These are phyloP conservation scores for Cyclostephanos invisitatus DNA, from an alignment of 108 stramenopile genomes.

Conservation along the genomic window DNA sequence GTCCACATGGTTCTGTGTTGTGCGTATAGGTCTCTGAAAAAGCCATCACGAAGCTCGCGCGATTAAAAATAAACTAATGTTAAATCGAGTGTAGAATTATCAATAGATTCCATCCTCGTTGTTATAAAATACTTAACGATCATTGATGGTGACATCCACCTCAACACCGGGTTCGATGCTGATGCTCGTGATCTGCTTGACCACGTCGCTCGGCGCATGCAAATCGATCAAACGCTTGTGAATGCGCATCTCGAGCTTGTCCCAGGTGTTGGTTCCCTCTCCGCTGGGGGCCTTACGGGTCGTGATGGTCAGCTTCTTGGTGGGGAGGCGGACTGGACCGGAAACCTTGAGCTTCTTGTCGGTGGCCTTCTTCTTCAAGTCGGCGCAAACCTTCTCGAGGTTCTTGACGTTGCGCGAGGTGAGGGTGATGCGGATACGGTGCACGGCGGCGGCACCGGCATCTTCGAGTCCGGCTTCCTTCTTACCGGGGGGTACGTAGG, in stretches of 20 bases:
- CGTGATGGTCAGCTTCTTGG: constrained; percentile 96
- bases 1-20: too few relatives aligned
- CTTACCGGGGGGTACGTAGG: constrained; percentile 76
- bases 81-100: too few relatives aligned
- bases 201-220: constrained; percentile 94
- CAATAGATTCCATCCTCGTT: neutral
- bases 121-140: constrained; percentile 58
- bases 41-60: too few relatives aligned
- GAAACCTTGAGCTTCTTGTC: constrained; percentile 94
- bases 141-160: constrained; percentile 96
- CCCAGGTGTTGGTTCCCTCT: constrained; percentile 99
- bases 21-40: too few relatives aligned
- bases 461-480: constrained; percentile 56
- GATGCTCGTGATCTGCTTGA: constrained; percentile 99
- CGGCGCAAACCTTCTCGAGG: constrained; percentile 98
- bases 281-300: constrained; percentile 99
- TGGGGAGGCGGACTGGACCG: constrained; percentile 98
- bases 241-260: constrained; percentile 99
- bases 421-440: constrained; percentile 99
- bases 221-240: constrained; percentile 99
- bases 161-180: constrained; percentile 98
- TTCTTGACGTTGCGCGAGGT: constrained; percentile 98
- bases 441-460: constrained; percentile 71
- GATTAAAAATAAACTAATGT: too few relatives aligned
- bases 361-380: constrained; percentile 93